phyloP scores from a whole-genome alignment of 225 moss, liverwort and hornwort species.

The Sphagnum contortum region DNA sequence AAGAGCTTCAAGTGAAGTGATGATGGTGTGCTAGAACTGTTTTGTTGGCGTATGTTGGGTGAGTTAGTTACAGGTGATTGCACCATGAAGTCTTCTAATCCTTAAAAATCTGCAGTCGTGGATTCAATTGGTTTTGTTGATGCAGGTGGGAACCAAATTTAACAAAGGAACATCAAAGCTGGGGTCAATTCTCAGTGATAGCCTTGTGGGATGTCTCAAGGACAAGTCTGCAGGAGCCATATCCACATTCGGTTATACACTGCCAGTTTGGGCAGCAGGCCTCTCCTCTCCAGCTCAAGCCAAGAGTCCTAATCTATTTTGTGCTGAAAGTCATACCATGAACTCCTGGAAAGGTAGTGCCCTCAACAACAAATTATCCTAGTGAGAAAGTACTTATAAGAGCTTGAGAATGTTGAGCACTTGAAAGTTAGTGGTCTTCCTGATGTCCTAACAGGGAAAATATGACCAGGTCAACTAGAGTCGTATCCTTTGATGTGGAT shows the following conservation, averaged over 20 bases:
- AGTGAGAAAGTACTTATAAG: too few relatives aligned
- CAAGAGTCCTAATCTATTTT: not conserved
- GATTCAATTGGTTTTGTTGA: not conserved
- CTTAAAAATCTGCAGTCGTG: too few relatives aligned
- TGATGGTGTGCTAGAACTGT: not conserved
- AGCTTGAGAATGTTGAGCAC: too few relatives aligned
- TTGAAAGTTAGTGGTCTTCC: too few relatives aligned
- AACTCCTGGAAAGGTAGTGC: too few relatives aligned
- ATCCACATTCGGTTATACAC: conserved; percentile 87
- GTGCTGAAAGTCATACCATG: too few relatives aligned
- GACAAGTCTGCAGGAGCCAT: conserved; percentile 90
- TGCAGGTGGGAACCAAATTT: conserved; percentile 85
- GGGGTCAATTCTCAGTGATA: conserved; percentile 79
- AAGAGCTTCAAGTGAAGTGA: not conserved
- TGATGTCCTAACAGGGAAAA: too few relatives aligned
- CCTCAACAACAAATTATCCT: too few relatives aligned
- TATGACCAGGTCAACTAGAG: too few relatives aligned
- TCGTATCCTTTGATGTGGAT: too few relatives aligned
- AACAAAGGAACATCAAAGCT: conserved; percentile 80
- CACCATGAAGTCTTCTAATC: too few relatives aligned
- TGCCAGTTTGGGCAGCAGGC: conserved; percentile 79
- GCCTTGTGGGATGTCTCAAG: conserved; percentile 75
- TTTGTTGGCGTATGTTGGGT: not conserved
- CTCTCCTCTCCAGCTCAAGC: conserved; percentile 74
- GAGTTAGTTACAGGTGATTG: not conserved